These are phyloP conservation scores for Astrothelium macrocarpum DNA, from an alignment of 495 filamentous ascomycete species.

Conservation along the genomic window DNA sequence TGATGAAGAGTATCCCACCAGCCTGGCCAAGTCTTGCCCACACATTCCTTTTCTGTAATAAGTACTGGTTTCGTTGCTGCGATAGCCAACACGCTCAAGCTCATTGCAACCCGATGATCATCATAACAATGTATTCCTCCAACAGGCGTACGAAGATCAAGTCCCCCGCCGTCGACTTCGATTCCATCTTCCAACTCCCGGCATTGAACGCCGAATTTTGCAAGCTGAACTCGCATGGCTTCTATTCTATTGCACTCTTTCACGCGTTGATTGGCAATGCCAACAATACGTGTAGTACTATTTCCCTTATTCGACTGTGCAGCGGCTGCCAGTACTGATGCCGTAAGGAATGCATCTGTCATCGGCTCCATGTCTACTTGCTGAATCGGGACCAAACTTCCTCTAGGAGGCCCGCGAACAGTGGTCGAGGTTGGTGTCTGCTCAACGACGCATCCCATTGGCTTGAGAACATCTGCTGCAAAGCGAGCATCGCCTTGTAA, in stretches of 20 bases:
- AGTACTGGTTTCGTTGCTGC: slow-evolving; percentile 55
- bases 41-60: slow-evolving; percentile 82
- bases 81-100: slow-evolving; percentile 79
- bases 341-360: slow-evolving; percentile 97
- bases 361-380: slow-evolving; percentile 98
- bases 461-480: slow-evolving; percentile 77
- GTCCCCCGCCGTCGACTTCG: slow-evolving; percentile 31
- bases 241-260: slow-evolving; percentile 97
- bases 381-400: slow-evolving; percentile 56
- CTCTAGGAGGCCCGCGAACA: slow-evolving; percentile 74
- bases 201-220: slow-evolving; percentile 88
- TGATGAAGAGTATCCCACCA: slow-evolving; percentile 90
- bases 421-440: slow-evolving; percentile 83
- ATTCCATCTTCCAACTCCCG: slow-evolving; percentile 89
- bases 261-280: slow-evolving; percentile 97
- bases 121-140: slow-evolving; percentile 87
- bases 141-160: slow-evolving; percentile 35
- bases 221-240: slow-evolving; percentile 92
- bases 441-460: slow-evolving; percentile 87
- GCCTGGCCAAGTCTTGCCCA: slow-evolving; percentile 98
- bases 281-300: slow-evolving; percentile 69
- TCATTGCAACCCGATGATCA: slow-evolving; percentile 97
- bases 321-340: slow-evolving; percentile 85
- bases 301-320: slow-evolving; percentile 48
- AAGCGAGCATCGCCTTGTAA: slow-evolving; percentile 95